A percentile compares a stretch with the other conserved stretches of the same genome.
phyloP scores from a whole-genome alignment of 2,329 filamentous ascomycete genomes.

The Penicillium sp. region DNA sequence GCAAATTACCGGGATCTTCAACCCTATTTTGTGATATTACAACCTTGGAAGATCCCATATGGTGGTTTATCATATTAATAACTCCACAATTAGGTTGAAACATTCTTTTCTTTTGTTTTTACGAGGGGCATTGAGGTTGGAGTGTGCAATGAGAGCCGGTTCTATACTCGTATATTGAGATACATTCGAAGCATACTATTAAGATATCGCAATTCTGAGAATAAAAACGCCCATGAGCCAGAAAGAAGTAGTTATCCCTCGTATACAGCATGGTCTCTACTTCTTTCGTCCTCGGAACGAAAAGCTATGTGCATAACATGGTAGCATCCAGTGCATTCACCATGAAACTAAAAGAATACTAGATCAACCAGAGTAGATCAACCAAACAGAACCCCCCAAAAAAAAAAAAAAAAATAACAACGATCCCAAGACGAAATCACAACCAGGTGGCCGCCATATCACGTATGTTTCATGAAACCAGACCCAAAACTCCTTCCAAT shows the following conservation, averaged over 20 bases:
- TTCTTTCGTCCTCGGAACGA: neutral
- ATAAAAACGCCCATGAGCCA: neutral
- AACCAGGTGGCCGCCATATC: neutral
- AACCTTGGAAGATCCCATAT: too few relatives aligned
- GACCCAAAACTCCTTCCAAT: neutral
- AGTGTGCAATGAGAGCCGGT: too few relatives aligned
- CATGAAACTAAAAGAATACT: neutral
- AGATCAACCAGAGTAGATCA: neutral
- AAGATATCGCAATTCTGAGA: neutral
- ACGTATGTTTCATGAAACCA: neutral
- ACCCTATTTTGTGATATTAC: too few relatives aligned
- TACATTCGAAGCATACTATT: neutral
- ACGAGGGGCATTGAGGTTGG: too few relatives aligned
- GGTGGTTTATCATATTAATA: too few relatives aligned
- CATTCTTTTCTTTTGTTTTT: too few relatives aligned
- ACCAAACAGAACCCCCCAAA: neutral
- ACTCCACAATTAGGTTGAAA: too few relatives aligned
- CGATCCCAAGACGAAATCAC: neutral
- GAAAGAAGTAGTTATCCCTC: neutral
- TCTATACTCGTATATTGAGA: neutral
- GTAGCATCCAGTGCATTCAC: neutral
- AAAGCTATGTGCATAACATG: neutral
- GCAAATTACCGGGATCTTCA: too few relatives aligned
- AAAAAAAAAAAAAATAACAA: neutral
- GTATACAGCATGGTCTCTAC: neutral